Conservation (phyloP, 805 yeast species). For the Barnettozyma populi region DNA sequence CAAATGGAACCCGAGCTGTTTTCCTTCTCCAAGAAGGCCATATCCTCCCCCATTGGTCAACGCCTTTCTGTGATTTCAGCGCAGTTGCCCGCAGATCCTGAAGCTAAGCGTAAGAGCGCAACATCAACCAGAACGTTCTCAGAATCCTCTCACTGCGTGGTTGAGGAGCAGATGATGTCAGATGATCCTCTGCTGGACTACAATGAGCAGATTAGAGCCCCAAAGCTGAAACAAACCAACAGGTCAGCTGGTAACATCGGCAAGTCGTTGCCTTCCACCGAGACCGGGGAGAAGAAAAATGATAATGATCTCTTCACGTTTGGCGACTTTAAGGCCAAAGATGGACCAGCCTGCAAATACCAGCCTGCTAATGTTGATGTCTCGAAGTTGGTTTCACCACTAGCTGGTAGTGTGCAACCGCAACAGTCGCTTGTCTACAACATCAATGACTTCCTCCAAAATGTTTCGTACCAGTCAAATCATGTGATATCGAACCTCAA, state of each 20-base stretch:
- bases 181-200: slow-evolving; percentile 25
- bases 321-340: not conserved
- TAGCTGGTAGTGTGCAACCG: slow-evolving; percentile 1
- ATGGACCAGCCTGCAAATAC: slow-evolving; percentile 7
- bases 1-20: slow-evolving; percentile 17
- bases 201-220: slow-evolving; percentile 26
- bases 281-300: not conserved
- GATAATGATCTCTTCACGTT: not conserved
- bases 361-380: slow-evolving; percentile 23
- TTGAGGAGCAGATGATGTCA: slow-evolving; percentile 12
- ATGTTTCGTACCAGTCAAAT: slow-evolving; percentile 1
- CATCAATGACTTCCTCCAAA: slow-evolving; percentile 9
- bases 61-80: slow-evolving; percentile 22
- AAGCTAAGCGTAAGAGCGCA: not conserved
- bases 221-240: slow-evolving; percentile 17
- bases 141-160: not conserved
- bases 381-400: slow-evolving; percentile 10
- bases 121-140: slow-evolving; percentile 6
- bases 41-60: slow-evolving; percentile 4
- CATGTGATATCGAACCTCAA: slow-evolving; percentile 6
- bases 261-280: slow-evolving; percentile 5
- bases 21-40: slow-evolving; percentile 25
- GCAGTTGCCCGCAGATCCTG: slow-evolving; percentile 13
- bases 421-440: slow-evolving; percentile 4
- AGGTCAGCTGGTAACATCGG: slow-evolving; percentile 11